Evolutionary conservation across 2,329 filamentous ascomycete species (phyloP), one percentile per base, ranked within the genome.

Genomic region (Neurospora sp.): DNA sequence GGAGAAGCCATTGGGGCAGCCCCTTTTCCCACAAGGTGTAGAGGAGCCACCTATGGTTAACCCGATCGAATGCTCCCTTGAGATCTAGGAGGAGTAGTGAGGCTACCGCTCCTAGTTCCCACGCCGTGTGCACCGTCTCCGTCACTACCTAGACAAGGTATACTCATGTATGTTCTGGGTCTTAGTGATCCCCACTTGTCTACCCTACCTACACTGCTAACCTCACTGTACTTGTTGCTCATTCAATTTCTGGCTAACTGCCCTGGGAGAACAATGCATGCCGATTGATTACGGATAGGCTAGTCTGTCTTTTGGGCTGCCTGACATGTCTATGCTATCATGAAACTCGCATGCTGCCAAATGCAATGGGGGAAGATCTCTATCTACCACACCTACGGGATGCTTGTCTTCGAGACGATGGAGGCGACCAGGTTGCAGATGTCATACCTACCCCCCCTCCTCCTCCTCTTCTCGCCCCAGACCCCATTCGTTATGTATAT

Each of bases 291-390:
- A 62, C 52, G 52, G 52, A 36, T 62, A 36, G 52, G 52, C 28
- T 62, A 10, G 52, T 33, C 28, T 36, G 15, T n/a, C 15, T 52
- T 66, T 67, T 39, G 39, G 66, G 39, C 23, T 40, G 39, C 36
- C 10, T 36, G 67, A 33, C 67, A 43, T 23, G 42, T 67, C 43
- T 67, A 43, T 62, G 42, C 52, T 46, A 67, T 67, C 11, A n/a
- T 40, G 38, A 68, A 66, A 67, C 66, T 62, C 52, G 52, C 52
- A 68, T 70, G 67, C 71, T 72, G 69, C 69, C 68, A 66, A 38
- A 66, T 69, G 68, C 69, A 69, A 71, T 66, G 67, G 69, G 17
- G 69, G 52, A 69, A 67, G 72, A 73, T 74, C 71, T 62, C 66
- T 68, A 69, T 71, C 70, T 68, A 68, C 19, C 28, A 52, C 58